Base-by-base conservation (phyloP, 768 basidiomycete species). In the Auricularia sp. region DNA sequence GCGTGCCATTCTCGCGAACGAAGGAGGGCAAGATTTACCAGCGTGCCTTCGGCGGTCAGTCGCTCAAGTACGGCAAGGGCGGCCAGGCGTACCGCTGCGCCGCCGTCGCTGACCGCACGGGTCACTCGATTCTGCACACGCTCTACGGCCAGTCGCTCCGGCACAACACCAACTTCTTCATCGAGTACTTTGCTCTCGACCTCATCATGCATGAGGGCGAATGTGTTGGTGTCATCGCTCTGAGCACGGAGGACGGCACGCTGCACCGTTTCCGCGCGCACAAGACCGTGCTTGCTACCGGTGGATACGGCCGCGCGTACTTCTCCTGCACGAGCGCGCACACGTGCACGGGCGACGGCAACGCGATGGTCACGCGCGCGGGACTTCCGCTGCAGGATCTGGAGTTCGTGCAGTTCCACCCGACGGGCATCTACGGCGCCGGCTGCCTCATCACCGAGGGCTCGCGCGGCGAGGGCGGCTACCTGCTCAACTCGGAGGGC, bases 351-450 rank as follows among this genome's bases (percentile, higher is more conserved):
- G 97, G 97, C 73, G 97, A 99, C 69, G 97, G 97, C 66, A 98
- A 98, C 72, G 97, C 92, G 37, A 99, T 99, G 97, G 94, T 98
- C 69, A 87, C 87, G 62, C 87, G 97, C 72, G 97, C 97, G 34
- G 97, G 97, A 37, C 81, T 99, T 63, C 97, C 97, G 63, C 81
- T 98, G 54, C 97, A 98, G 79, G 97, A 99, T 78, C 76, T 90
- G 67, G 97, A 99, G 77, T 99, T 99, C 74, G 95, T 98, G n/a
- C 97, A 99, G 75, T 99, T 99, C 92, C 97, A 98, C 76, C 97
- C 97, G 2, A 98, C 97, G 58, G 97, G 97, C 77, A 98, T 99
- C 72, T 99, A 98, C 74, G 97, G 97, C 69, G 96, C 97, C 71
- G 97, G 97, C 61, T 99, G 97, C 78, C 83, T 99, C 69, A 99